phyloP scores from a whole-genome alignment of 257 asterid genomes.

The Lycium barbarum region DNA sequence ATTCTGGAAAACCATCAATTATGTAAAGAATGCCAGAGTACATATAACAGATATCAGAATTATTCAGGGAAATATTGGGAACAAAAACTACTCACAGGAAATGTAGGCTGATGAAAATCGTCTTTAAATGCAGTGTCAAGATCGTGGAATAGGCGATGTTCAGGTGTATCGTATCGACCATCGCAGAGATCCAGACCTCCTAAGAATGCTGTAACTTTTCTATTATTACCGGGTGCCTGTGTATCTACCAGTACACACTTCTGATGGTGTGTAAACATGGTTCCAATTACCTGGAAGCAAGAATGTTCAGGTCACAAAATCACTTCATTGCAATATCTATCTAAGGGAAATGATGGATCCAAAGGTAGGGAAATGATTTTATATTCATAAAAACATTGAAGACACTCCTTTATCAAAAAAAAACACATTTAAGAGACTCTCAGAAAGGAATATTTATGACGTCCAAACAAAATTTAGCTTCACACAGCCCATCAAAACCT shows the following conservation, averaged over 20 bases:
- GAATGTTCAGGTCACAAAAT: slow-evolving; percentile 24
- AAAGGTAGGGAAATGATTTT: neutral
- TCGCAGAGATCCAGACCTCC: slow-evolving; percentile 98
- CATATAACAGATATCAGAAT: neutral
- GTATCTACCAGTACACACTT: slow-evolving; percentile 91
- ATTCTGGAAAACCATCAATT: neutral
- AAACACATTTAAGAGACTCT: neutral
- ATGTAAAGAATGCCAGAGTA: neutral
- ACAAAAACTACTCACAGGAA: slow-evolving; percentile 61
- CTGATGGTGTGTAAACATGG: slow-evolving; percentile 90
- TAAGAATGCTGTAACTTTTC: slow-evolving; percentile 82
- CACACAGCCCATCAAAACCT: neutral
- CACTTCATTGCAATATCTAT: slow-evolving; percentile 38
- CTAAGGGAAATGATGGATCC: slow-evolving; percentile 26
- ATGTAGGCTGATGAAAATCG: slow-evolving; percentile 88
- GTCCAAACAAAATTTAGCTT: slow-evolving; percentile 5
- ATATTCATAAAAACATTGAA: neutral
- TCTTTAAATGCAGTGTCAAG: slow-evolving; percentile 72
- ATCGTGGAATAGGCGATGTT: slow-evolving; percentile 73
- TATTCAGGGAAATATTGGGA: neutral
- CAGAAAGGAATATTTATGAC: neutral
- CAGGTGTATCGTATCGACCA: slow-evolving; percentile 96
- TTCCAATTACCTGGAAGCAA: slow-evolving; percentile 77
- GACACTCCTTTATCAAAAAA: neutral
- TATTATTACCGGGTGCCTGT: slow-evolving; percentile 80